Conservation (phyloP, 1,139 yeast species). For the Magnusiomyces paraingens region DNA sequence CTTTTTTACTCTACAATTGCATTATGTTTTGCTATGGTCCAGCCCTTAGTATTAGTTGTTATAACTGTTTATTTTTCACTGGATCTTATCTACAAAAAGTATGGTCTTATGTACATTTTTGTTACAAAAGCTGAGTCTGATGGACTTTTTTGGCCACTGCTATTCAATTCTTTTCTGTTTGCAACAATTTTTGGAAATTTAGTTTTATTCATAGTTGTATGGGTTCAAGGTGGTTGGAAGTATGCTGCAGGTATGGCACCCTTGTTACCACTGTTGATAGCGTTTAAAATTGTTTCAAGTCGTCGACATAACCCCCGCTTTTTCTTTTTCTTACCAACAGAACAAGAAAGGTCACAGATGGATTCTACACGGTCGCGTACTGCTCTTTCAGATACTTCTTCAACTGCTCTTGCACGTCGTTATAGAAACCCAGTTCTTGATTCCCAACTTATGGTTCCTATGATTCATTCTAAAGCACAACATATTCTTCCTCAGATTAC, state of each 20-base stretch:
- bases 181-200: constrained; percentile 35
- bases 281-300: constrained; percentile 28
- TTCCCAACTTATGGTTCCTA: constrained; percentile 29
- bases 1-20: constrained; percentile 37
- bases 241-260: constrained; percentile 34
- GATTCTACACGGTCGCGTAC: constrained; percentile 11
- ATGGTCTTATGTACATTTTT: constrained; percentile 34
- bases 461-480: constrained; percentile 31
- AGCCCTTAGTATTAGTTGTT: constrained; percentile 36
- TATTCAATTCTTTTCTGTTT: constrained; percentile 33
- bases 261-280: constrained; percentile 26
- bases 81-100: constrained; percentile 34
- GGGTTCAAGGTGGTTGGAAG: constrained; percentile 36
- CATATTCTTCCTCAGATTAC: constrained; percentile 21
- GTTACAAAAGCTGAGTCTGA: constrained; percentile 37
- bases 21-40: constrained; percentile 36
- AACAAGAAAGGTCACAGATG: constrained; percentile 22
- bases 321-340: constrained; percentile 28
- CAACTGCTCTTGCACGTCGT: constrained; percentile 23
- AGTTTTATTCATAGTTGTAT: constrained; percentile 34
- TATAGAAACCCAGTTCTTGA: constrained; percentile 32
- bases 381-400: constrained; percentile 18
- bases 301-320: constrained; percentile 24
- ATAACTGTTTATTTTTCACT: constrained; percentile 31
- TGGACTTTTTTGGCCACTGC: constrained; percentile 37